Evolutionary conservation across 345 rosid species (phyloP), one percentile per base, ranked within the genome.

Genomic region (Citrus inodora): DNA sequence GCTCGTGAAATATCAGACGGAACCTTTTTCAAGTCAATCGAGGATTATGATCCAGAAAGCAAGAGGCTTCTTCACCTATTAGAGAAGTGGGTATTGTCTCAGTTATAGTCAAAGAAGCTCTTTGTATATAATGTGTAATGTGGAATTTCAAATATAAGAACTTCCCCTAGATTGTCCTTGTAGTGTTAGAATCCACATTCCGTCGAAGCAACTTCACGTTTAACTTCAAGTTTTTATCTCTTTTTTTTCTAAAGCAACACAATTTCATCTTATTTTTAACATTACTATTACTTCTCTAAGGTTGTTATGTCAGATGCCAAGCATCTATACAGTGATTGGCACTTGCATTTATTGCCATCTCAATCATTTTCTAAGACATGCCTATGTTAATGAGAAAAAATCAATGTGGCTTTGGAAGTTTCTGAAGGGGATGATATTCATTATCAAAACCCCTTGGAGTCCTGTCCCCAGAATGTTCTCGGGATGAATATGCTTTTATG

Each of bases 1-100:
- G 97, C 99, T 76, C 93, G 95, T 82, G 99, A 96, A 86, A 77
- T 96, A 81, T 87, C 98, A 58, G 98, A 96, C 86, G 99, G 98
- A 73, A 90, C 99, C 71, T 87, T 96, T 80, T 96, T 96, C 87
- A 94, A 89, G 88, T 94, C 97, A 76, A 96, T 96, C 61, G 92
- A 96, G 85, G 92, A 92, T 76, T 96, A 94, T 84, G 99, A 96
- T 85, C 88, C 98, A 46, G 98, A 94, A 85, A 91, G 89, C 95
- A 92, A 92, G 88, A 94, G 95, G 85, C 81, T 90, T 73, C 81
- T 96, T 81, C 78, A 90, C 81, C 99, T 88, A 71, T 80, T 96
- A 81, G 80, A 91, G 76, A 94, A 92, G 99, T 94, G 82, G 64
- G 89, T 84, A 66, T 79, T 30, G 28, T 72, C 68, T 77, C 74